phyloP scores from a whole-genome alignment of 768 basidiomycete genomes.

The Chlorophyllum brunneum region DNA sequence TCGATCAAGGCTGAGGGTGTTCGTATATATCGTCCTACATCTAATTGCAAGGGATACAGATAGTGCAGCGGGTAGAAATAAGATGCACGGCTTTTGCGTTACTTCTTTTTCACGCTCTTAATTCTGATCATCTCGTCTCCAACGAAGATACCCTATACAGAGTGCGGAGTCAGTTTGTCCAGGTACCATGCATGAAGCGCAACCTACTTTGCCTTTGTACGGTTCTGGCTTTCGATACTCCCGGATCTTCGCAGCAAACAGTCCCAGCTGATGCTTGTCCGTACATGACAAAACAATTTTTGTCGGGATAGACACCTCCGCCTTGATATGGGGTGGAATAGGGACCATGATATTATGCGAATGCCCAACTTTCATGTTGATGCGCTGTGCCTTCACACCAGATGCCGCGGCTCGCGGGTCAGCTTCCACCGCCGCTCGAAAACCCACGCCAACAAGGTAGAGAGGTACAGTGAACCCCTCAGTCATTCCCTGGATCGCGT shows the following conservation, averaged over 20 bases:
- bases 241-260: slow-evolving; percentile 85
- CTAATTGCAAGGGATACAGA: not conserved
- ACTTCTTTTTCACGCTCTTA: slow-evolving; percentile 95
- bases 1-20: not conserved
- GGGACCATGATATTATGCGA: slow-evolving; percentile 84
- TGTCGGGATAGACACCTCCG: slow-evolving; percentile 76
- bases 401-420: slow-evolving; percentile 61
- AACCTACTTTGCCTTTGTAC: slow-evolving; percentile 92
- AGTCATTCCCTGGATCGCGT: slow-evolving; percentile 88
- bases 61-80: not conserved
- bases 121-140: slow-evolving; percentile 91
- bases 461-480: slow-evolving; percentile 81
- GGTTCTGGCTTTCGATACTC: slow-evolving; percentile 89
- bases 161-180: not conserved
- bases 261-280: slow-evolving; percentile 84
- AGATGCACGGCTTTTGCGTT: slow-evolving; percentile 25
- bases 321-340: slow-evolving; percentile 78
- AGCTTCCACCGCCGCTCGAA: slow-evolving; percentile 81
- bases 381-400: slow-evolving; percentile 57
- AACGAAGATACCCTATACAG: slow-evolving; percentile 80
- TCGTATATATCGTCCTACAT: not conserved
- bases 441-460: slow-evolving; percentile 93
- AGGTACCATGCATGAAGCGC: not conserved
- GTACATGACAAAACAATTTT: slow-evolving; percentile 80
- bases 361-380: slow-evolving; percentile 92